Percentiles rank a stretch among this genome's conserved stretches.
Evolutionary conservation across 169 alveolate genomes (phyloP).

Genomic region (Eimeria necatrix): DNA sequence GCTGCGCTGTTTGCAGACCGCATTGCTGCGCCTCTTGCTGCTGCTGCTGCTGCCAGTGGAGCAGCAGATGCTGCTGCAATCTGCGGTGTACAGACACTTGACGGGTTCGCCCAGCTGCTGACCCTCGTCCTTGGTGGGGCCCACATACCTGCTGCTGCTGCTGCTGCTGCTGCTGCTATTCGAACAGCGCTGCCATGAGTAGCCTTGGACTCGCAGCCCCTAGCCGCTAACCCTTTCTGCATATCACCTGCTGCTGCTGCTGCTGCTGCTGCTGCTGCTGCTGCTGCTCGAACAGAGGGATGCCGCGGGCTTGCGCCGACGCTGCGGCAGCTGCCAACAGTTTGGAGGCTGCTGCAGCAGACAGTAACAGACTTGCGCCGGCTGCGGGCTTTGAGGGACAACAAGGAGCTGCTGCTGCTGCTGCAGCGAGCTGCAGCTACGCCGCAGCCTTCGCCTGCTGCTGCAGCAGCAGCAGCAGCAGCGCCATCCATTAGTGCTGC

Average conservation of each 20-base stretch:
- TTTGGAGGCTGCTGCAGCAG: conserved; percentile 51
- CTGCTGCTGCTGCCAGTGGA: conserved; percentile 57
- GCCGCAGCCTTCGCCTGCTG: neutral
- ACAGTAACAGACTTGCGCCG: conserved; percentile 16
- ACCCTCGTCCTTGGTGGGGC: conserved; percentile 1
- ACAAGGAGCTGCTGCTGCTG: conserved; percentile 62
- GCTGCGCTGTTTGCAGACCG: conserved; percentile 42
- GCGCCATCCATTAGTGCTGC: neutral
- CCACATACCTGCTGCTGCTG: too few relatives aligned
- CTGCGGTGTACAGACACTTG: conserved; percentile 52
- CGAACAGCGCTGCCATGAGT: neutral
- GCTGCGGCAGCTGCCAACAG: conserved; percentile 44
- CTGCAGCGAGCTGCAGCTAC: conserved; percentile 4
- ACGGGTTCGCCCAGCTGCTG: conserved; percentile 34
- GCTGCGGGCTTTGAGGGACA: neutral
- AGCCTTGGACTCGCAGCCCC: too few relatives aligned
- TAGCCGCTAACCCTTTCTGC: too few relatives aligned
- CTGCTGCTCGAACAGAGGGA: conserved; percentile 42
- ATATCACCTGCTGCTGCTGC: neutral
- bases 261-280: conserved; percentile 34
- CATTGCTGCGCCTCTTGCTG: conserved; percentile 59
- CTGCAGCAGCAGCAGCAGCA: conserved; percentile 6
- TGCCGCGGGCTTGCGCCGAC: conserved; percentile 24
- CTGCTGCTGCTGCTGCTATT: too few relatives aligned
- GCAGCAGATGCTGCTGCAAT: conserved; percentile 35